Percentiles rank a stretch among this genome's conserved stretches.
Evolutionary conservation across 805 yeast genomes (phyloP).

Genomic region (Myxozyma neotropica): DNA sequence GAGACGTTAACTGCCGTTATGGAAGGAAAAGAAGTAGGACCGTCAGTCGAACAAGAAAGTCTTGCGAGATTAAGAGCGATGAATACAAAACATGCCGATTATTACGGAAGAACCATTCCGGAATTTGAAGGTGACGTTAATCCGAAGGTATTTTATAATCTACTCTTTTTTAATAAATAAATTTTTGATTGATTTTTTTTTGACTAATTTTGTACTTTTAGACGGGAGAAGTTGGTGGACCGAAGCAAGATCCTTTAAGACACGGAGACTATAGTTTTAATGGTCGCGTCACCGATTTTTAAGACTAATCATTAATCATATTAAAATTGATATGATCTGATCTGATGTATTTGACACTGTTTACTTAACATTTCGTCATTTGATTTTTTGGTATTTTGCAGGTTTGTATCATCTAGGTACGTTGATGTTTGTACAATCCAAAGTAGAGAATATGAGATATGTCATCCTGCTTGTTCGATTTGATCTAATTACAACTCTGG

Average conservation of each 20-base stretch:
- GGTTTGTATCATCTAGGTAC: no score
- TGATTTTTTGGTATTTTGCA: no score
- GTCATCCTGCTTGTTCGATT: no score
- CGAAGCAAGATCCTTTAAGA: constrained; percentile 92
- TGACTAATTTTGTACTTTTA: constrained; percentile 7
- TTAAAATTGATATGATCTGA: no score
- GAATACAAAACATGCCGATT: constrained; percentile 61
- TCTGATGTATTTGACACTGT: no score
- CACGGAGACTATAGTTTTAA: constrained; percentile 94
- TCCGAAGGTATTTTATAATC: constrained; percentile 52
- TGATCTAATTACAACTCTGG: no score
- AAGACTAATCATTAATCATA: no score
- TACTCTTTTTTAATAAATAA: background rate
- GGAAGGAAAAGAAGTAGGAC: constrained; percentile 68
- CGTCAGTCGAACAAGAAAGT: constrained; percentile 18
- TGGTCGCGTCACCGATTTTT: constrained; percentile 96
- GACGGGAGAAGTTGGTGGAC: constrained; percentile 96
- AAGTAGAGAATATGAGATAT: no score
- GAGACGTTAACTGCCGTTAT: constrained; percentile 18
- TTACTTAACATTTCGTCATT: no score
- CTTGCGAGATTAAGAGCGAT: constrained; percentile 49
- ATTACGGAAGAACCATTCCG: constrained; percentile 65
- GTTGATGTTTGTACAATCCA: no score
- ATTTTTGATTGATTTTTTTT: background rate
- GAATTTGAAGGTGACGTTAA: constrained; percentile 95